Evolutionary conservation across 768 basidiomycete species (phyloP).

Genomic region (Mycena venus): DNA sequence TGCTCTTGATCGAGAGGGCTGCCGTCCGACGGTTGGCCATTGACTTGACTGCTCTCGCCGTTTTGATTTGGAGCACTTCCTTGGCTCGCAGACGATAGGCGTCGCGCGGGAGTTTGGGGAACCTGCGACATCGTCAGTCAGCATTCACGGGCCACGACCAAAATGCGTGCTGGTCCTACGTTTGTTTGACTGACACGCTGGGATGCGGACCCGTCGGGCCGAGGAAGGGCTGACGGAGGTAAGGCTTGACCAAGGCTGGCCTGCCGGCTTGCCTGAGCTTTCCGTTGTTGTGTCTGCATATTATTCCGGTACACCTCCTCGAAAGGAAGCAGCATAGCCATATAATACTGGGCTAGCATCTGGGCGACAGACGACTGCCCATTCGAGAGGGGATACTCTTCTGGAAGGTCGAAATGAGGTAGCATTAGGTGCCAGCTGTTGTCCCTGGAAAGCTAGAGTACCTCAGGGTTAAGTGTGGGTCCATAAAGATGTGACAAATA

Average conservation of each 20-base stretch:
- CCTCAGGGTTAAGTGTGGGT: constrained; percentile 29
- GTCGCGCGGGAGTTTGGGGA: constrained; percentile 46
- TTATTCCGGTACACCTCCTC: constrained; percentile 80
- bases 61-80: constrained; percentile 35
- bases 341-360: constrained; percentile 71
- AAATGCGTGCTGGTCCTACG: constrained; percentile 12
- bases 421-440: constrained; percentile 70
- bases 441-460: constrained; percentile 60
- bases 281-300: constrained; percentile 70
- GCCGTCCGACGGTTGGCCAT: constrained; percentile 46
- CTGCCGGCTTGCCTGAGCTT: constrained; percentile 51
- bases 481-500: constrained; percentile 22
- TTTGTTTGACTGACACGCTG: constrained; percentile 26
- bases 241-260: constrained; percentile 38
- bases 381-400: constrained; percentile 61
- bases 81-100: constrained; percentile 35
- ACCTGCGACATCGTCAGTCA: constrained; percentile 32
- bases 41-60: constrained; percentile 20
- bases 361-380: constrained; percentile 64
- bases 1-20: constrained; percentile 73
- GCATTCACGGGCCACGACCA: background rate
- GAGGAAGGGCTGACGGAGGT: constrained; percentile 30
- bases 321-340: constrained; percentile 74
- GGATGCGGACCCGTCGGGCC: constrained; percentile 20
- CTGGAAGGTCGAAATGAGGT: constrained; percentile 72